Evolutionary conservation across 805 yeast species (phyloP).

Genomic region (Yamadazyma kitorensis): DNA sequence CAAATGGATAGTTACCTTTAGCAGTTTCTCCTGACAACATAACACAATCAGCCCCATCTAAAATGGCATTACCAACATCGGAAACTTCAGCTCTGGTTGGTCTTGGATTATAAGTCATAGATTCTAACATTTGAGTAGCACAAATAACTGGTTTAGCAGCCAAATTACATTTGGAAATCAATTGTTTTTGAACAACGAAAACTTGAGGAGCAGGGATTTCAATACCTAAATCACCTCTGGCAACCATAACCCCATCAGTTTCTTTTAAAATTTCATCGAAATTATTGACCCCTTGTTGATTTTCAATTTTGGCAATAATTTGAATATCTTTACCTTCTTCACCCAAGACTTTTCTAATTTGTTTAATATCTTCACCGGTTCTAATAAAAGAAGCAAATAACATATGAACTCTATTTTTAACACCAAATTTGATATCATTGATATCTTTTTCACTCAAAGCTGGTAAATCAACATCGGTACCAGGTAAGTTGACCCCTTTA

Average conservation of each 20-base stretch:
- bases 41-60: slow-evolving; percentile 99
- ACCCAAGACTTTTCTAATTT: slow-evolving; percentile 92
- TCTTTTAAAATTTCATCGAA: slow-evolving; percentile 91
- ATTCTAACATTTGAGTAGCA: slow-evolving; percentile 99
- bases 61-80: slow-evolving; percentile 98
- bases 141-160: slow-evolving; percentile 99
- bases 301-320: slow-evolving; percentile 96
- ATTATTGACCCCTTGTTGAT: slow-evolving; percentile 99
- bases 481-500: slow-evolving; percentile 99
- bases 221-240: slow-evolving; percentile 99
- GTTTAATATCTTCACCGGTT: slow-evolving; percentile 83
- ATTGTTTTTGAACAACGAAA: slow-evolving; percentile 96
- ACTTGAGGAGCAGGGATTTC: slow-evolving; percentile 99
- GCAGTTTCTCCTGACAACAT: slow-evolving; percentile 99
- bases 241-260: slow-evolving; percentile 99
- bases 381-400: slow-evolving; percentile 98
- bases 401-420: slow-evolving; percentile 97
- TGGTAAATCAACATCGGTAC: slow-evolving; percentile 98
- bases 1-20: slow-evolving; percentile 97
- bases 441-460: slow-evolving; percentile 96
- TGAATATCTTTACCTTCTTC: slow-evolving; percentile 96
- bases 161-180: slow-evolving; percentile 98
- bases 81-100: slow-evolving; percentile 99
- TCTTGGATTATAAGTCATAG: slow-evolving; percentile 99
- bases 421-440: slow-evolving; percentile 91